These are phyloP conservation scores for Salix koriyanagi DNA, from an alignment of 345 rosid genomes.

Conservation along the genomic window DNA sequence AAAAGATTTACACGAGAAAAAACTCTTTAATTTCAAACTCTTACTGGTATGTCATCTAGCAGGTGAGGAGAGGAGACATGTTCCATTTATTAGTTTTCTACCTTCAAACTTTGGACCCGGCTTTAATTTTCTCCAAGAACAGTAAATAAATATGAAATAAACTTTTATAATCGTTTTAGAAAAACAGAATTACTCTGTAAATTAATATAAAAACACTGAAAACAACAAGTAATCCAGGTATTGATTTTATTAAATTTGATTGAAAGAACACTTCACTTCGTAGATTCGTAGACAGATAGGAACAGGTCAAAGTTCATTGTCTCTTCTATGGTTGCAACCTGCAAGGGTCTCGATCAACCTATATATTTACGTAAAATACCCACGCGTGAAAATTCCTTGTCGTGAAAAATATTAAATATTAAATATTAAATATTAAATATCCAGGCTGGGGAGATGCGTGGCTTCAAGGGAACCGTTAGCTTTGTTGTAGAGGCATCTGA, in stretches of 20 bases:
- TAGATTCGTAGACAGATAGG: not conserved
- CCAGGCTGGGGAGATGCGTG: not conserved
- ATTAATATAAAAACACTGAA: too few species aligned
- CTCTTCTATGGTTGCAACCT: not conserved
- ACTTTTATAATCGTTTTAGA: too few species aligned
- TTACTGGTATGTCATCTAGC: too few species aligned
- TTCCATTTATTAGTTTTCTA: too few species aligned
- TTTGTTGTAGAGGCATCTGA: not conserved
- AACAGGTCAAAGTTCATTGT: not conserved
- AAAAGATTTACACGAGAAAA: too few species aligned
- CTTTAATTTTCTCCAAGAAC: too few species aligned
- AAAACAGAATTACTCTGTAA: too few species aligned
- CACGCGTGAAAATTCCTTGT: not conserved
- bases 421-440: not conserved
- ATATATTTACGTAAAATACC: not conserved
- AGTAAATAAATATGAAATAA: too few species aligned
- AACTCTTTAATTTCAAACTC: too few species aligned
- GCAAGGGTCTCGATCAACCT: not conserved
- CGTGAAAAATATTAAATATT: not conserved
- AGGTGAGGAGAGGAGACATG: too few species aligned
- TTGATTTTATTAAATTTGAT: not conserved
- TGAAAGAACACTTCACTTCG: not conserved
- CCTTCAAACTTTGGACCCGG: too few species aligned
- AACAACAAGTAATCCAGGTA: not conserved
- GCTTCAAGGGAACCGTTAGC: not conserved